A percentile compares a stretch with the other conserved stretches of the same genome.
Evolutionary conservation across 345 rosid genomes (phyloP).

Genomic region (Nasturtium officinale): DNA sequence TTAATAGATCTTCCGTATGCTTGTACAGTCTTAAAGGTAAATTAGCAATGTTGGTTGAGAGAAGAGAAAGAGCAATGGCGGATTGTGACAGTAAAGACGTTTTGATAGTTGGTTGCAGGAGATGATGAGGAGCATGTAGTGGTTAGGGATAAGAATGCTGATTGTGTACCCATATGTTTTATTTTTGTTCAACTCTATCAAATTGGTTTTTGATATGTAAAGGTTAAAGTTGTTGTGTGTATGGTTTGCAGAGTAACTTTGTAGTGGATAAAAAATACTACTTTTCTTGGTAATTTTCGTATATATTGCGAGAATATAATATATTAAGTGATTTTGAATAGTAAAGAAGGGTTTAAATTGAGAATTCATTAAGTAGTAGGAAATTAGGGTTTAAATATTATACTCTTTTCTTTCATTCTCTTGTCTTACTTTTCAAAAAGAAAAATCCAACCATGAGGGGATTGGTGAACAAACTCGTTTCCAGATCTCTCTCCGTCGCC

Average conservation of each 20-base stretch:
- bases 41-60: too few relatives aligned
- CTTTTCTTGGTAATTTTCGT: background rate
- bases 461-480: constrained; percentile 68
- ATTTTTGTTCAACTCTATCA: too few relatives aligned
- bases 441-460: constrained; percentile 60
- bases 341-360: background rate
- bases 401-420: background rate
- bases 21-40: too few relatives aligned
- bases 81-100: too few relatives aligned
- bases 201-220: background rate
- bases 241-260: background rate
- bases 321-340: background rate
- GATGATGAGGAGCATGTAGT: too few relatives aligned
- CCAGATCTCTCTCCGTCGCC: constrained; percentile 75
- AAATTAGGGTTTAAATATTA: constrained; percentile 32
- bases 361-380: background rate
- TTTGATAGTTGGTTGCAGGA: too few relatives aligned
- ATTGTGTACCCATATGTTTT: too few relatives aligned
- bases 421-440: background rate
- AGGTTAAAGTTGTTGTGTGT: background rate
- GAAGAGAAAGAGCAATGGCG: too few relatives aligned
- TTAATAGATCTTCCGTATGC: too few relatives aligned
- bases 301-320: background rate
- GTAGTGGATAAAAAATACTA: background rate
- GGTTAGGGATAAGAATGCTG: background rate